Conservation (phyloP, 768 basidiomycete species). For the Auricularia cornea region DNA sequence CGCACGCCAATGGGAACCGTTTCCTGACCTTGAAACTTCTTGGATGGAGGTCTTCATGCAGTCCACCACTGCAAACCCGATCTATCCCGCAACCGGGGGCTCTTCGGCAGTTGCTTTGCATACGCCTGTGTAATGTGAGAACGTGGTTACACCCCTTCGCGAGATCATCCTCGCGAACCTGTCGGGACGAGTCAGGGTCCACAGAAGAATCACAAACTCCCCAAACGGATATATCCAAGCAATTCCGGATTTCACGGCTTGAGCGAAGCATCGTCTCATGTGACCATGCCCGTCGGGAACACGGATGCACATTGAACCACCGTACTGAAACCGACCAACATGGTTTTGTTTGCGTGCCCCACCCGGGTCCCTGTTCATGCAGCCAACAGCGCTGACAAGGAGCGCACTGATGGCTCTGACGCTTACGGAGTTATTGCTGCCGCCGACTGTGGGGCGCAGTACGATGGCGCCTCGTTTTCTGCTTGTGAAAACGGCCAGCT, state of each 20-base stretch:
- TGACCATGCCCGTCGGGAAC: slow-evolving; percentile 18
- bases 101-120: too few relatives aligned
- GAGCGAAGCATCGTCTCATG: slow-evolving; percentile 9
- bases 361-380: slow-evolving; percentile 46
- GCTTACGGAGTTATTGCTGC: slow-evolving; percentile 43
- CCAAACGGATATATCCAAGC: too few relatives aligned
- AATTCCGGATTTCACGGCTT: not conserved
- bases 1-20: too few relatives aligned
- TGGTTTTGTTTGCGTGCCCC: slow-evolving; percentile 50
- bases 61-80: too few relatives aligned
- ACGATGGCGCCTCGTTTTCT: slow-evolving; percentile 52
- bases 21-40: too few relatives aligned
- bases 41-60: too few relatives aligned
- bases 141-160: too few relatives aligned
- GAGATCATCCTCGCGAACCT: too few relatives aligned
- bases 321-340: slow-evolving; percentile 22
- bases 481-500: slow-evolving; percentile 55
- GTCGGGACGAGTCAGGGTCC: too few relatives aligned
- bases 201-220: too few relatives aligned
- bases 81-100: too few relatives aligned
- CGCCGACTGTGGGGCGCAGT: slow-evolving; percentile 32
- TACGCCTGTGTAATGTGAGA: too few relatives aligned
- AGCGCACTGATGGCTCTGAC: slow-evolving; percentile 75
- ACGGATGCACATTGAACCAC: slow-evolving; percentile 29
- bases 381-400: slow-evolving; percentile 66